Base-by-base conservation (phyloP, 257 asterid genomes). In the Gynochthodes officinalis region DNA sequence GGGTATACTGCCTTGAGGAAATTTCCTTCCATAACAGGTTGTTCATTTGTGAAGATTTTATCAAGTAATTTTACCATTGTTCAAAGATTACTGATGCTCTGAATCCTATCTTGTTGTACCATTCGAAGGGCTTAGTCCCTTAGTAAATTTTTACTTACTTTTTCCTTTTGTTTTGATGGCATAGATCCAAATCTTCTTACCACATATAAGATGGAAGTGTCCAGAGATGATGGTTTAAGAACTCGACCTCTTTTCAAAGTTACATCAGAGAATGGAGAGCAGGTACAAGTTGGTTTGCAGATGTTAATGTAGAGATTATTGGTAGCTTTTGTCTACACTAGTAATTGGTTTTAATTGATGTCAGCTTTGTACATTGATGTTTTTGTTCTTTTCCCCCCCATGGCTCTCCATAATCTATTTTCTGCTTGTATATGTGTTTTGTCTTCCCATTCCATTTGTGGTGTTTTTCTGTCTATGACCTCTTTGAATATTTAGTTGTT, bases 1-100 rank as follows among this genome's bases (percentile, higher is more conserved):
- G 98, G 98, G 35, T 92, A 92, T 80, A 87, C 90, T 64, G 98
- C 93, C 46, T 80, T 82, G 83, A 85, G 97, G 80, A 86, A 70
- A 84, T 92, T 82, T 79, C 75, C 78, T 62, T 90, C 97, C 16
- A 69, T 85, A 64, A 73, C 81, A 80, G 96, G 97, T 92, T 79
- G 78, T 55, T 76, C 65, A 76, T 48, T 64, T 62, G 14, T 33
- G 52, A 67, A 37, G 53, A 37, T 67, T 48, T 44, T 30, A 25
- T 52, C 3, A 37, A 43, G 43, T 33, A 25, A 1, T n/a, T 77
- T 32, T 43, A 4, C 32, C 73, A 53, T 69, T 74, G 68, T 48
- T 52, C 43, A 13, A 37, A 50, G 71, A 73, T 64, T 61, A 32
- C 28, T 62, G 67, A 19, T 19, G 25, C 0, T 60, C 43, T 19